phyloP scores from a whole-genome alignment of 2,329 filamentous ascomycete species.

The Ophiostoma fasciatum region DNA sequence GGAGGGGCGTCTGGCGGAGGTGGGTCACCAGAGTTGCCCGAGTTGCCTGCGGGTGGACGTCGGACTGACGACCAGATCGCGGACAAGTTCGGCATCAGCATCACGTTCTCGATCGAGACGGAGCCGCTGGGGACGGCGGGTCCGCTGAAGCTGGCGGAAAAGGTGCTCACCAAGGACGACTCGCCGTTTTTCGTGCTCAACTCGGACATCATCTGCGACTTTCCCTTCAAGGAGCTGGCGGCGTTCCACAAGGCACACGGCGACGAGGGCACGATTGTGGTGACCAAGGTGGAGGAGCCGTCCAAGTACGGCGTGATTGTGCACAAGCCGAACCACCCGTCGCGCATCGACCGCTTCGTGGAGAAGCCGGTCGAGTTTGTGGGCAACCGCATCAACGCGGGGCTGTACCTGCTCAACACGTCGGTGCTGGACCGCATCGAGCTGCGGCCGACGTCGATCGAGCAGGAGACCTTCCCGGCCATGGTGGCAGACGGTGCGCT shows the following conservation, averaged over 20 bases:
- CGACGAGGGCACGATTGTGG: constrained; percentile 91
- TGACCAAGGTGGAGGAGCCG: constrained; percentile 97
- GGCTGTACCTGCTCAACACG: constrained; percentile 95
- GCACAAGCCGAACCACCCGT: constrained; percentile 82
- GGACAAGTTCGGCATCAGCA: constrained; percentile 81
- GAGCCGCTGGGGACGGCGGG: constrained; percentile 93
- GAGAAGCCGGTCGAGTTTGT: constrained; percentile 99
- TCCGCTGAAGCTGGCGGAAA: constrained; percentile 87
- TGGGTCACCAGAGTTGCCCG: no score
- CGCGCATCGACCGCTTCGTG: constrained; percentile 94
- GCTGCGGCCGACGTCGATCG: constrained; percentile 89
- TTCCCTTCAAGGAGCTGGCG: constrained; percentile 79
- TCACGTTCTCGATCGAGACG: constrained; percentile 91
- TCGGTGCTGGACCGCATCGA: constrained; percentile 84
- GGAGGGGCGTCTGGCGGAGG: constrained; percentile 84
- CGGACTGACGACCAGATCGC: constrained; percentile 52
- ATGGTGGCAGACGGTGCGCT: constrained; percentile 81
- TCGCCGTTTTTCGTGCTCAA: constrained; percentile 96
- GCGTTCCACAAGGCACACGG: constrained; percentile 89
- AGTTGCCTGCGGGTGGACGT: background rate
- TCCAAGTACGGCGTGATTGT: constrained; percentile 98
- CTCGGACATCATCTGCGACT: constrained; percentile 96
- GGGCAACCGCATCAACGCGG: constrained; percentile 96
- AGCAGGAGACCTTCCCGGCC: constrained; percentile 96
- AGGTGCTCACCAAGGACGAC: constrained; percentile 84